Base-by-base conservation (phyloP, 2,329 filamentous ascomycete species). In the Dothideomycetidae sp. region DNA sequence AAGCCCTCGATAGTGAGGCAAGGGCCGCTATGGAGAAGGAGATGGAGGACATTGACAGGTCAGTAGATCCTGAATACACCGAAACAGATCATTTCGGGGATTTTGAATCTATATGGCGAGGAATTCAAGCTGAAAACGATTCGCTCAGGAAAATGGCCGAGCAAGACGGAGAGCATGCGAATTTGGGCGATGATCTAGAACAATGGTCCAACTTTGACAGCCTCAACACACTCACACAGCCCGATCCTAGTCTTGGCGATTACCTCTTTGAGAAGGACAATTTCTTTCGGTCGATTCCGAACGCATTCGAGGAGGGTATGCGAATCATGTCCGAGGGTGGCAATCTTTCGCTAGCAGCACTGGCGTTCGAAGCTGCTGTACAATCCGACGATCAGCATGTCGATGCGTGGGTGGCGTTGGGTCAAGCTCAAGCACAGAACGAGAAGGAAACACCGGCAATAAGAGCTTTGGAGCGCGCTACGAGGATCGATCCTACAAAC, bases 401-500 rank as follows among this genome's bases (percentile, higher is more conserved):
- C 26, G 81, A 93, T 38, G 90, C 90, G 2, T 98, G 90, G 90
- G 83, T 86, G 7, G 79, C 85, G 51, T 73, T 98, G 19, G 90
- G 90, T 37, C 78, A 80, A 37, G 82, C 86, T 12, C 90, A 98
- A 61, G 90, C 90, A 13, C 90, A 98, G 58, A 98, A 98, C 58
- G 90, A 98, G 60, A 98, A 98, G 63, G 90, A 98, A 59, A 81
- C 84, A 5, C 88, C 90, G 0, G 90, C 90, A 2, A 94, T 98
- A 46, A 78, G 90, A 21, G 90, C 90, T 3, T 67, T 96, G 42
- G 88, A 96, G 59, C 81, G 90, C 55, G 85, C 88, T 1, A 63
- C 94, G 45, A 88, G 86, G 58, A 67, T 90, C 17, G 86, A 96
- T 50, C 78, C 85, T 1, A 78, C 75, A 51, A 94, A 93, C 54